phyloP scores from a whole-genome alignment of 1,284 basidiomycete species.

The Microstroma glucosiphilum region DNA sequence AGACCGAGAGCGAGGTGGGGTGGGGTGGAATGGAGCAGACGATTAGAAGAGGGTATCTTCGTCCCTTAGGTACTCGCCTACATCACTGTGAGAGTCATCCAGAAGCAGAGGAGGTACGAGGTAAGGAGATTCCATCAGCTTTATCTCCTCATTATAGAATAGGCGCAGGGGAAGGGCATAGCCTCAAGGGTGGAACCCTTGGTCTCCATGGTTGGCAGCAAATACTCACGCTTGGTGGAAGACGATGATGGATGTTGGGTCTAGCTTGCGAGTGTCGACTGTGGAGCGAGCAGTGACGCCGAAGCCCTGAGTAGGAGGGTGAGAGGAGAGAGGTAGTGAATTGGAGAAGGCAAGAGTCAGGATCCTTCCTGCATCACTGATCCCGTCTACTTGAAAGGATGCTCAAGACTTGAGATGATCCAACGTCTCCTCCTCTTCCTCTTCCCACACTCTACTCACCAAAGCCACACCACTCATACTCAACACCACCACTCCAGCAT shows the following conservation, averaged over 20 bases:
- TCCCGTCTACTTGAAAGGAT: neutral
- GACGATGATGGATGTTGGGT: constrained; percentile 95
- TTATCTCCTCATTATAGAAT: too few species aligned
- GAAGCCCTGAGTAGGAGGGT: constrained; percentile 69
- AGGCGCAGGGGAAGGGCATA: too few species aligned
- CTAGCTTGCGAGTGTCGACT: constrained; percentile 89
- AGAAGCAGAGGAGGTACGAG: neutral
- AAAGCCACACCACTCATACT: constrained; percentile 90
- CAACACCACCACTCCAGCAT: constrained; percentile 94
- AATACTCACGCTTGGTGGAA: constrained; percentile 91
- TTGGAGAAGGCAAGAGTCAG: neutral
- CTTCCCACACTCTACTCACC: constrained; percentile 54
- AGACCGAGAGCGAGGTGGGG: too few species aligned
- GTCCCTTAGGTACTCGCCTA: constrained; percentile 48
- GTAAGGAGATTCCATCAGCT: too few species aligned
- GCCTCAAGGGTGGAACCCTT: too few species aligned
- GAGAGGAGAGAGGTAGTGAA: neutral
- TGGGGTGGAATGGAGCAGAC: too few species aligned
- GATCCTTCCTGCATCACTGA: neutral
- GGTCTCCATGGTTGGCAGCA: neutral
- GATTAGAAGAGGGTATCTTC: constrained; percentile 18
- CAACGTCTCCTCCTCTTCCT: too few species aligned
- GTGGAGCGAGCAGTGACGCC: constrained; percentile 95
- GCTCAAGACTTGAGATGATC: neutral
- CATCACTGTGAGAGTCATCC: constrained; percentile 22